phyloP scores from a whole-genome alignment of 805 yeast species.

The Myxozyma melibiosi region DNA sequence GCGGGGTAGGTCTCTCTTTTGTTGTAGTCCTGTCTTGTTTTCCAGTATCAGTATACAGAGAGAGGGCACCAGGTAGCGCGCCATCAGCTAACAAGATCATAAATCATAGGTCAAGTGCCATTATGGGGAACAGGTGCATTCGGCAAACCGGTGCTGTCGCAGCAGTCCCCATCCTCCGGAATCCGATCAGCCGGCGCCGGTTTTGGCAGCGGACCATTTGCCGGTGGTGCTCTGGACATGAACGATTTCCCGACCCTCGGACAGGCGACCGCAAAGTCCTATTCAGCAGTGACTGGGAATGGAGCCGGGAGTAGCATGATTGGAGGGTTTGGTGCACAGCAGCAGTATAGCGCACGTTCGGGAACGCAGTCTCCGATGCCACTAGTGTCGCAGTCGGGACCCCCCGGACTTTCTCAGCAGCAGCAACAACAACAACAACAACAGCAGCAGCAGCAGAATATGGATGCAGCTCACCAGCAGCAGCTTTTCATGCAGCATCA shows the following conservation, averaged over 20 bases:
- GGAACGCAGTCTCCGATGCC: conserved; percentile 30
- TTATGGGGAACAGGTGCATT: conserved; percentile 28
- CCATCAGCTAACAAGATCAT: too few species aligned
- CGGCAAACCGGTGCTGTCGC: conserved; percentile 13
- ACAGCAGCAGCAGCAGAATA: conserved; percentile 1
- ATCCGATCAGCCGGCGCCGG: conserved; percentile 2
- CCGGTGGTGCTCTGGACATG: conserved; percentile 20
- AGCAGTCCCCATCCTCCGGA: conserved; percentile 7
- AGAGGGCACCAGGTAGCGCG: background rate
- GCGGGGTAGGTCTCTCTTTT: conserved; percentile 2
- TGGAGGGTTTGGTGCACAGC: background rate
- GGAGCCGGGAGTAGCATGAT: background rate
- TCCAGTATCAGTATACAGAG: background rate
- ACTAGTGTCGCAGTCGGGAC: conserved; percentile 15
- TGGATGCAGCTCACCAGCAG: background rate
- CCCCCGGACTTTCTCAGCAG: conserved; percentile 19
- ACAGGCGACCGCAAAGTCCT: conserved; percentile 15
- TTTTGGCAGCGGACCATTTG: background rate
- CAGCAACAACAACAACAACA: conserved; percentile 2
- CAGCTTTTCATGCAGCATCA: background rate
- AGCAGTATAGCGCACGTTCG: conserved; percentile 19
- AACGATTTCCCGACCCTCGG: conserved; percentile 27
- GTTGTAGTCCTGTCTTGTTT: background rate
- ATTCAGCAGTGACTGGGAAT: conserved; percentile 8
- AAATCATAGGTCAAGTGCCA: conserved; percentile 18